These are phyloP conservation scores for Sugiyamaella valdiviana DNA, from an alignment of 805 yeast species.

Conservation along the genomic window DNA sequence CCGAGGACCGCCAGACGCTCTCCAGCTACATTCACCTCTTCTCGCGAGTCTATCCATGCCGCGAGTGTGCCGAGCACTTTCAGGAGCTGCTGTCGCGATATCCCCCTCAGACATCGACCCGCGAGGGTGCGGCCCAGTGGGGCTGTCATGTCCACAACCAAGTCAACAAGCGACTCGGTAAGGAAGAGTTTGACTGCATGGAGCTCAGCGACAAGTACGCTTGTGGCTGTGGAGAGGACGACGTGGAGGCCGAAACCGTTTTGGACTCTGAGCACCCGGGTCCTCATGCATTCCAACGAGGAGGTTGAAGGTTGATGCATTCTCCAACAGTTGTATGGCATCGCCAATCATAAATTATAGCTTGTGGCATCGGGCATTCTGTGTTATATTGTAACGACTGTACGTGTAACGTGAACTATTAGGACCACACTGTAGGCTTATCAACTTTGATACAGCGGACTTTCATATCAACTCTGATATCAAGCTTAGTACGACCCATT, in stretches of 20 bases:
- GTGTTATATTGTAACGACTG: too few relatives aligned
- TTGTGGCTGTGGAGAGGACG: conserved; percentile 87
- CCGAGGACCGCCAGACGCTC: conserved; percentile 57
- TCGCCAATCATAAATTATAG: too few relatives aligned
- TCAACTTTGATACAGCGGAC: too few relatives aligned
- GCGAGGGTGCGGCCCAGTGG: conserved; percentile 87
- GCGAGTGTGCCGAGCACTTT: conserved; percentile 90
- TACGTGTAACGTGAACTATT: too few relatives aligned
- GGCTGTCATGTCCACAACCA: conserved; percentile 90
- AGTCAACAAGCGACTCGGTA: conserved; percentile 67
- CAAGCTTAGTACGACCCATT: too few relatives aligned
- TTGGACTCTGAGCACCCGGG: neutral
- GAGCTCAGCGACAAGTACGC: conserved; percentile 84
- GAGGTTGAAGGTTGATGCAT: conserved; percentile 3
- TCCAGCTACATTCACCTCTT: conserved; percentile 61
- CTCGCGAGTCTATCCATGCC: conserved; percentile 78
- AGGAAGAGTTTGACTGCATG: conserved; percentile 76
- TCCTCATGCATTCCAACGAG: neutral
- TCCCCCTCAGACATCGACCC: conserved; percentile 78
- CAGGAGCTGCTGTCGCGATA: conserved; percentile 55
- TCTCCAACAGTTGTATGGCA: neutral
- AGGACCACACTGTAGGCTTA: too few relatives aligned
- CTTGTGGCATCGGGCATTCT: conserved; percentile 1
- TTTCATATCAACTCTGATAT: too few relatives aligned
- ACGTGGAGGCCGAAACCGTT: conserved; percentile 33